Conservation (phyloP, 2,329 filamentous ascomycete species). For the Diaporthe citrichinensis region DNA sequence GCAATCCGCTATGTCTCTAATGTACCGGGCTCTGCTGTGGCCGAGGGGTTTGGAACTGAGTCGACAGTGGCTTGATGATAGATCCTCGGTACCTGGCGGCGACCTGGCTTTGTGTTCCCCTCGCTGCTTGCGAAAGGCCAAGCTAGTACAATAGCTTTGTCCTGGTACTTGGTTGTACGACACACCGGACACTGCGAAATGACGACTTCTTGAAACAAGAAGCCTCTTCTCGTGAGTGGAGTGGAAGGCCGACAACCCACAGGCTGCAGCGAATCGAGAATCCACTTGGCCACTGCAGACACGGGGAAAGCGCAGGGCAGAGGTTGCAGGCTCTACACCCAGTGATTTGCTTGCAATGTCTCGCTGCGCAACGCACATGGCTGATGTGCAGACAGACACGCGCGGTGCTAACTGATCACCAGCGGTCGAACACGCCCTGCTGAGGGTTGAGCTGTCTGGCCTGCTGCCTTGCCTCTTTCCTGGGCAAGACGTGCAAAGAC, state of each 20-base stretch:
- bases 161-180: constrained; percentile 17
- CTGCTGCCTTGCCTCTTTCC: background rate
- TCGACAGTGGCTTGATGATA: constrained; percentile 24
- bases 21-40: constrained; percentile 20
- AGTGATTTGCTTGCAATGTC: background rate
- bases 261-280: background rate
- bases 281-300: background rate
- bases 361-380: background rate
- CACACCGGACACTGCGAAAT: constrained; percentile 17
- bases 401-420: background rate
- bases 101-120: constrained; percentile 29
- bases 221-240: constrained; percentile 12
- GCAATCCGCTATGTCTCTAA: constrained; percentile 21
- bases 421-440: background rate
- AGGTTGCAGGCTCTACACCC: background rate
- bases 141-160: constrained; percentile 22
- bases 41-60: constrained; percentile 8
- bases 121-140: constrained; percentile 14
- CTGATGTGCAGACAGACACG: background rate
- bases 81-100: constrained; percentile 17
- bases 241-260: background rate
- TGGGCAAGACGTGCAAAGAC: background rate
- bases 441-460: background rate
- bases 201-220: constrained; percentile 12
- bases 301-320: background rate